Base-by-base conservation (phyloP, 106 monocot species). In the Dioscorea zingiberensis region DNA sequence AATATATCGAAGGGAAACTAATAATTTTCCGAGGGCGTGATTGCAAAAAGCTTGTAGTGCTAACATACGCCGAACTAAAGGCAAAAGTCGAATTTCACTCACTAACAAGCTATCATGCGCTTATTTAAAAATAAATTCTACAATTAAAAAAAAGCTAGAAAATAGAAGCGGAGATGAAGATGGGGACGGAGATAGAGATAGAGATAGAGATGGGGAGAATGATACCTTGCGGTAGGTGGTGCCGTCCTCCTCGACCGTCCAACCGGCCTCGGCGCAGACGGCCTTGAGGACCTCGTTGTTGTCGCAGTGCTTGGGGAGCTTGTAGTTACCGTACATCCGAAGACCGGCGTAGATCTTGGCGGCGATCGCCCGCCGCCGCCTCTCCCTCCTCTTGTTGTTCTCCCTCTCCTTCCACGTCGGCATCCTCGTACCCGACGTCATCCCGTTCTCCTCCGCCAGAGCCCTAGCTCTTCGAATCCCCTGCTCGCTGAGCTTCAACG, bases 381-480 rank as follows among this genome's bases (percentile, higher is more conserved):
- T 73, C 71, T 85, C 85, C 65, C 85, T 56, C 67, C 71, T 24
- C 65, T 77, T 82, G 77, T 82, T 82, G 77, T 77, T 82, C 77
- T 82, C 82, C 73, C 82, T 64, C 70, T 85, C 85, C 78, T 75
- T 81, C 81, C 85, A 85, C 63, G 85, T 74, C 64, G 85, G 81
- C 66, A 78, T 21, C 77, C 85, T 62, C 47, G 60, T 24, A 59
- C 77, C 80, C 23, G 80, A 70, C 19, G 70, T 74, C 85, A 80
- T 85, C 61, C 30, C 32, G 32, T 13, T 13, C 27, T 11, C 27
- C 9, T 30, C 17, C 55, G 25, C 68, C 57, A 10, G 14, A 53
- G 0, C 51, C 19, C 51, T 0, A 53, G 19, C 1, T 15, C 51
- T 19, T 53, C 2, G 16, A 53, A 53, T 18, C 1, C 51, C 4